Base-by-base conservation (phyloP, 2,329 filamentous ascomycete species). In the Clonostachys chloroleuca region DNA sequence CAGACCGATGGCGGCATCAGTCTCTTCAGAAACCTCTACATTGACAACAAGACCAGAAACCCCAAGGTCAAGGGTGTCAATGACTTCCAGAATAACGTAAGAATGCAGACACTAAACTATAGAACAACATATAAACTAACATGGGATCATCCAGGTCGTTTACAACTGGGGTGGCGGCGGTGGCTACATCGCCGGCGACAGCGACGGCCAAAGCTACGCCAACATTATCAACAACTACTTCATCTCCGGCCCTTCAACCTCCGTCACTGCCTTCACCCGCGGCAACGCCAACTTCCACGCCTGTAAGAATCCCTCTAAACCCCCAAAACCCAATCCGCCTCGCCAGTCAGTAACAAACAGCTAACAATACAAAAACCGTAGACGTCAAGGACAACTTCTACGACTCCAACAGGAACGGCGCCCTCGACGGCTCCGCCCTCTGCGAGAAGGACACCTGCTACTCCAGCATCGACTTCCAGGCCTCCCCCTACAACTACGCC, bases 211-310 rank as follows among this genome's bases (percentile, higher is more conserved):
- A 24, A 77, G 70, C 45, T 67, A 71, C 43, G 74, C 68, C 6
- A 77, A 81, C 50, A 74, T 81, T 47, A 64, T 79, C 45, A 73
- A 74, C 49, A 81, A 81, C 59, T 80, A 81, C 58, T 81, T 79
- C 59, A 75, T 81, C 49, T 71, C 70, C 3, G 78, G 77, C 0
- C 77, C 76, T 0, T 70, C 64, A 42, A 79, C 76, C 4, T 68
- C 59, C 24, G 68, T 70, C 3, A 66, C 72, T 2, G 73, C 74
- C 0, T 81, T 79, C 51, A 78, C 74, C 2, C 68, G 75, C n/a
- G 75, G 77, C n/a, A 79, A 78, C 47, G 64, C 58, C 3, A 73
- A 74, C 44, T 80, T 79, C 61, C 72, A 74, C 39, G 76, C 70
- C 14, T 80, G 63, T 65, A 51, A 52, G 61, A 5, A 20, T 20